Evolutionary conservation across 2,329 filamentous ascomycete species (phyloP).

Genomic region (Diaporthe ilicicola): DNA sequence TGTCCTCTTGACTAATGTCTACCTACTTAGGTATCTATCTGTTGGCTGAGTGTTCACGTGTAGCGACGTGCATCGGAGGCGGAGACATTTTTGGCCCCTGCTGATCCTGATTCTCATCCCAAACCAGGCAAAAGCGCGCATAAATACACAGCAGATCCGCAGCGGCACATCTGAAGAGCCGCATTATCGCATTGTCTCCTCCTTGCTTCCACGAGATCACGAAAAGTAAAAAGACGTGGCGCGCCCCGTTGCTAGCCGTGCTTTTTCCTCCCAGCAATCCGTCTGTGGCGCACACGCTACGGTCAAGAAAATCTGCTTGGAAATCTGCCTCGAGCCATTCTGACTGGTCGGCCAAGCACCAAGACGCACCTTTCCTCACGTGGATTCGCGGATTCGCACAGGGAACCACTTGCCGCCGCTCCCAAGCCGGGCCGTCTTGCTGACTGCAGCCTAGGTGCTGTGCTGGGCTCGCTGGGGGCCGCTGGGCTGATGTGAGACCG

Average conservation of each 20-base stretch:
- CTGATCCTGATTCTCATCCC: neutral
- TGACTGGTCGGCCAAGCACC: conserved; percentile 5
- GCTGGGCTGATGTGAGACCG: conserved; percentile 19
- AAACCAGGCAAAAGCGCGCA: neutral
- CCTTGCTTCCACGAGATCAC: neutral
- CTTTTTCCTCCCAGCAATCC: neutral
- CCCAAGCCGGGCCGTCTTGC: conserved; percentile 6
- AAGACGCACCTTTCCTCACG: conserved; percentile 17
- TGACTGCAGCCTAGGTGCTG: conserved; percentile 23
- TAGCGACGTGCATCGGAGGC: neutral
- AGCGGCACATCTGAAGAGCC: neutral
- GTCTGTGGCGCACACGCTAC: conserved; percentile 6
- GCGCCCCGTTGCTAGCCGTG: neutral
- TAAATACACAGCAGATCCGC: neutral
- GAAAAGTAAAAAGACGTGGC: neutral
- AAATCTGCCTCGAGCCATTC: neutral
- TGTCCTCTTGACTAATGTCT: neutral
- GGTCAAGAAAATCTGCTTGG: neutral
- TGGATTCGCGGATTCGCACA: conserved; percentile 11
- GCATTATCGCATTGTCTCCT: neutral
- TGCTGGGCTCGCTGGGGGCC: neutral
- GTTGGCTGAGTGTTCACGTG: neutral
- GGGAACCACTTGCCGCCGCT: conserved; percentile 1
- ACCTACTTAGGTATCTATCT: too few relatives aligned
- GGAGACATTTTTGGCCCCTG: neutral